A percentile compares a stretch with the other conserved stretches of the same genome.
phyloP scores from a whole-genome alignment of 352 stramenopile genomes.

The Phytophthora melonis region DNA sequence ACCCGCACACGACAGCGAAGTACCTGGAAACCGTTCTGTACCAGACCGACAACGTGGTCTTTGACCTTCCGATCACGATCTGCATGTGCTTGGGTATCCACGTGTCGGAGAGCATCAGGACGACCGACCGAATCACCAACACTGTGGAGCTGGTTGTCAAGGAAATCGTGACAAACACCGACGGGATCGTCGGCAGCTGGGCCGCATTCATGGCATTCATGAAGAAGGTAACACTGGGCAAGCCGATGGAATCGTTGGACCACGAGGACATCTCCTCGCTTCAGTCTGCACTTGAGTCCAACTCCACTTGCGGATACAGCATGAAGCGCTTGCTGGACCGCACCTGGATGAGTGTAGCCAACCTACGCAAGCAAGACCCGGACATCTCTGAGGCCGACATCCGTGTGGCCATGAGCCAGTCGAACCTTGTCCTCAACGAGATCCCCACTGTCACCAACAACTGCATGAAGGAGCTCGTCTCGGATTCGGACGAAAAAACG shows the following conservation, averaged over 20 bases:
- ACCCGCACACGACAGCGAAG: conserved; percentile 37
- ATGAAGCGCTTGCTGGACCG: conserved; percentile 33
- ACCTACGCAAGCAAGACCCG: conserved; percentile 17
- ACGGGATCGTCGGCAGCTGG: conserved; percentile 34
- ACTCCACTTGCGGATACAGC: conserved; percentile 32
- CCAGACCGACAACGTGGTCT: conserved; percentile 47
- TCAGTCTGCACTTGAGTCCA: conserved; percentile 22
- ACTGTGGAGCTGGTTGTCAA: conserved; percentile 38
- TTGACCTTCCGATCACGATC: conserved; percentile 52
- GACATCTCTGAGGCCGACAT: conserved; percentile 30
- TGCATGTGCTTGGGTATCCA: conserved; percentile 37
- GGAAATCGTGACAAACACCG: conserved; percentile 37
- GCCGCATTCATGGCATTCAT: conserved; percentile 28
- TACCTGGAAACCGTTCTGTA: conserved; percentile 44
- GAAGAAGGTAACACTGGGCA: conserved; percentile 25
- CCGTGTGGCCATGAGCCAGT: conserved; percentile 34
- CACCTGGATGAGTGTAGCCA: conserved; percentile 31
- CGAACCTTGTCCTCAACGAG: conserved; percentile 50
- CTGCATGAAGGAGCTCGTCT: conserved; percentile 40
- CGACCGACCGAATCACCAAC: conserved; percentile 37
- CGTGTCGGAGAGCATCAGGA: conserved; percentile 31
- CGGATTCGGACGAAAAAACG: conserved; percentile 4
- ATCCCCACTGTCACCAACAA: conserved; percentile 49
- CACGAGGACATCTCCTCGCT: conserved; percentile 26
- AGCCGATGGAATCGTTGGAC: conserved; percentile 24